These are phyloP conservation scores for Zymoseptoria pseudotritici DNA, from an alignment of 2,329 filamentous ascomycete species.

Conservation along the genomic window DNA sequence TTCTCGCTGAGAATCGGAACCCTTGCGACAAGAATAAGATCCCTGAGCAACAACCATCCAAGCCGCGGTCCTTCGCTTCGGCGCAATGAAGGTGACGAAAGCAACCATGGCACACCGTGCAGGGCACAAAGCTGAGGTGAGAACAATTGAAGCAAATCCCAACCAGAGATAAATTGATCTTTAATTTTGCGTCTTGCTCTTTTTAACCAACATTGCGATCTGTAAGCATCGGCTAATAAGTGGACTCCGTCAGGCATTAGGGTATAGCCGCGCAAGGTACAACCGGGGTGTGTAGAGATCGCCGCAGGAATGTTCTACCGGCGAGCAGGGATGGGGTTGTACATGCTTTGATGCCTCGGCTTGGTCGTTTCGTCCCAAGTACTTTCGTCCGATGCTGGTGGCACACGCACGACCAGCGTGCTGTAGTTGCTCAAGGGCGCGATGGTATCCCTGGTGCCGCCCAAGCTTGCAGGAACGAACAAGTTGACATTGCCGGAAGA, in stretches of 20 bases:
- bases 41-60: too few species aligned
- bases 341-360: background rate
- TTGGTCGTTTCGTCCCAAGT: background rate
- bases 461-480: background rate
- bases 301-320: background rate
- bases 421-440: background rate
- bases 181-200: background rate
- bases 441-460: background rate
- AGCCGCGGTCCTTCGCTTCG: too few species aligned
- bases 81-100: background rate
- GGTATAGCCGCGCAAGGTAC: background rate
- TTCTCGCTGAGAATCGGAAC: background rate
- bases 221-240: background rate
- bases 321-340: background rate
- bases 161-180: background rate
- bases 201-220: background rate
- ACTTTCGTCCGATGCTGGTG: background rate
- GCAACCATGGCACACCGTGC: background rate
- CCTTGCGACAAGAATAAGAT: background rate
- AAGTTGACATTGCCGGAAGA: background rate
- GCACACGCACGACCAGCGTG: background rate
- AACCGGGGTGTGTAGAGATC: background rate
- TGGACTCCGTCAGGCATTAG: background rate
- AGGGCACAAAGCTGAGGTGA: background rate
- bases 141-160: background rate